Evolutionary conservation across 2,329 filamentous ascomycete species (phyloP).

Genomic region (Xylariaceae sp.): DNA sequence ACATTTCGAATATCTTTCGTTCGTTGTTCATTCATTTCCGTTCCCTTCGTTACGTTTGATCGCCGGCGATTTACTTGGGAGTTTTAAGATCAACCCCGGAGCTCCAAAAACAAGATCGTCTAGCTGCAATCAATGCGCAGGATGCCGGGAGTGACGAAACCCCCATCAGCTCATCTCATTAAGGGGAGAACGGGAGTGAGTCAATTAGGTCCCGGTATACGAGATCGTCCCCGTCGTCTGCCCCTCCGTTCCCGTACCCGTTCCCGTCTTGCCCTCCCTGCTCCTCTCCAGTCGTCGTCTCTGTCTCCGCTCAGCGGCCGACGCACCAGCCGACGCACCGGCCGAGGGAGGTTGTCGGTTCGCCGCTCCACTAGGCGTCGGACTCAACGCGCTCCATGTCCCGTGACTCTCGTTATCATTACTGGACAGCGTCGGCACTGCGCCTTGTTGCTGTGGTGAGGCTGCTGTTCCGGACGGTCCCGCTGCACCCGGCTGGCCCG

Average conservation of each 20-base stretch:
- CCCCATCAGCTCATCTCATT: no score
- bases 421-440: conserved; percentile 44
- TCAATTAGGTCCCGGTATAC: no score
- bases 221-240: not conserved
- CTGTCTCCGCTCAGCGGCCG: conserved; percentile 48
- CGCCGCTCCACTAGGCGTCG: conserved; percentile 40
- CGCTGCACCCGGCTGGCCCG: conserved; percentile 44
- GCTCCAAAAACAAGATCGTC: no score
- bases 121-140: no score
- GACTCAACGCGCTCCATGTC: conserved; percentile 51
- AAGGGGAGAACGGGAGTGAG: no score
- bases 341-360: conserved; percentile 33
- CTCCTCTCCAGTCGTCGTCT: conserved; percentile 52
- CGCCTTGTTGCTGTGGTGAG: conserved; percentile 26
- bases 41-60: no score
- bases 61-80: no score
- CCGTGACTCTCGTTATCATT: conserved; percentile 44
- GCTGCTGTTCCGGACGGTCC: conserved; percentile 37
- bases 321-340: conserved; percentile 37
- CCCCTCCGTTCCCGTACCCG: conserved; percentile 16
- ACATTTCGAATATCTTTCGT: no score
- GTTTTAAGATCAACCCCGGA: no score
- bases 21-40: no score
- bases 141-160: no score
- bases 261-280: conserved; percentile 32